These are phyloP conservation scores for Pyrenophora seminiperda DNA, from an alignment of 2,329 filamentous ascomycete species.

Conservation along the genomic window DNA sequence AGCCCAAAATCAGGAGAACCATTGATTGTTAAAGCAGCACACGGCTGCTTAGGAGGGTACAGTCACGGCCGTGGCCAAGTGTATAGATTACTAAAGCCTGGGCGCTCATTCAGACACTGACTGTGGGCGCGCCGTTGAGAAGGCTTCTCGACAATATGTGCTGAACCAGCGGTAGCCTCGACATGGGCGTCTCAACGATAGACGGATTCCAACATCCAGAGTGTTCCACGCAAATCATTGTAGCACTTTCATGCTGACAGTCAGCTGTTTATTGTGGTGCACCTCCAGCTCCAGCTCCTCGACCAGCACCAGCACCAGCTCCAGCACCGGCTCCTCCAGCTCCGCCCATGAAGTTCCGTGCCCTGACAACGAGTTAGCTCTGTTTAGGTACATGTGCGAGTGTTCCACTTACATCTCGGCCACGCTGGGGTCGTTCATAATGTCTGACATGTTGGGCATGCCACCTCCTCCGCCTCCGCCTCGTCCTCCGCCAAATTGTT, in stretches of 20 bases:
- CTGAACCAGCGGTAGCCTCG: background rate
- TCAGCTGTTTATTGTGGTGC: conserved; percentile 23
- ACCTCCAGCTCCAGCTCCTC: conserved; percentile 27
- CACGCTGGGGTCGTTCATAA: conserved; percentile 93
- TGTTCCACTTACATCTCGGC: conserved; percentile 79
- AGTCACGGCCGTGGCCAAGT: background rate
- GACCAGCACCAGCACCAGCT: conserved; percentile 26
- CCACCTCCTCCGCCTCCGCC: conserved; percentile 67
- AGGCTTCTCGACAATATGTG: background rate
- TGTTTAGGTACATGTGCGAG: background rate
- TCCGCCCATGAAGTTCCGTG: conserved; percentile 69
- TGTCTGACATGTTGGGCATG: conserved; percentile 81
- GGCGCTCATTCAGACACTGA: background rate
- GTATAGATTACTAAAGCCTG: background rate
- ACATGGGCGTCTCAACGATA: background rate
- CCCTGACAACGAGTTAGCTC: conserved; percentile 52
- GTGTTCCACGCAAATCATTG: background rate
- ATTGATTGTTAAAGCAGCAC: background rate
- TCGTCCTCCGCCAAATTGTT: conserved; percentile 63
- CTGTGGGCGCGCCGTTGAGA: background rate
- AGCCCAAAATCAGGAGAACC: background rate
- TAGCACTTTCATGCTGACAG: background rate
- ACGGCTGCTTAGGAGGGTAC: background rate
- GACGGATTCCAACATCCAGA: conserved; percentile 18
- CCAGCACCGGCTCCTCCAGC: conserved; percentile 29